Evolutionary conservation across 768 basidiomycete genomes (phyloP), one percentile per base, ranked within the genome.

Genomic region (Agrocybe praecox): DNA sequence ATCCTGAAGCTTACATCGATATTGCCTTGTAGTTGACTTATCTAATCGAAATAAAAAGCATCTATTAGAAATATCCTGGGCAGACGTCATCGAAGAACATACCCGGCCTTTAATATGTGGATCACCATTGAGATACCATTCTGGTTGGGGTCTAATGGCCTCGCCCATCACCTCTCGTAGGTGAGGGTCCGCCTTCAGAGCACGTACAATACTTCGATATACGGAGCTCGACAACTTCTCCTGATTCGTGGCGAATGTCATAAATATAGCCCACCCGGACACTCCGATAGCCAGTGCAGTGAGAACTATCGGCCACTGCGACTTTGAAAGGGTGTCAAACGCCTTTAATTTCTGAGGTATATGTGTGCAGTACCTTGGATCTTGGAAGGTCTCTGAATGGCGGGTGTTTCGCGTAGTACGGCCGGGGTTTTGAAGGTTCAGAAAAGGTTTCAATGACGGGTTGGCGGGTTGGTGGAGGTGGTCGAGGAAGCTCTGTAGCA

Each of bases 141-240:
- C 81, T 0, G 86, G 83, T 58, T 87, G 84, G 0, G 83, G 79
- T 44, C 85, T 74, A 53, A 89, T 81, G 7, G 83, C 87, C 45
- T 88, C 83, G 2, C 90, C 90, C 56, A 93, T 71, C 2, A 75
- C 72, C 22, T 78, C 81, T 47, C 71, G 72, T 61, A 91, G 63
- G 55, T 76, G 76, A 6, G 72, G 61, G 59, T 80, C 81, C 15
- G 81, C 80, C 57, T 80, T 81, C 44, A 90, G 71, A 5, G 82
- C 83, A 36, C 81, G 78, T 72, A 89, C 69, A 53, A 92, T 77
- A 61, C 84, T 86, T 45, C 83, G 81, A 56, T 87, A 84, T 26
- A 92, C 85, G 3, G 91, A 92, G 59, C 85, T 88, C 22, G 89
- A 84, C 24, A 92, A 77, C 62, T 85, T 87, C 65, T 92, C 91